Evolutionary conservation across 768 basidiomycete species (phyloP).

Genomic region (Amanita exitialis): DNA sequence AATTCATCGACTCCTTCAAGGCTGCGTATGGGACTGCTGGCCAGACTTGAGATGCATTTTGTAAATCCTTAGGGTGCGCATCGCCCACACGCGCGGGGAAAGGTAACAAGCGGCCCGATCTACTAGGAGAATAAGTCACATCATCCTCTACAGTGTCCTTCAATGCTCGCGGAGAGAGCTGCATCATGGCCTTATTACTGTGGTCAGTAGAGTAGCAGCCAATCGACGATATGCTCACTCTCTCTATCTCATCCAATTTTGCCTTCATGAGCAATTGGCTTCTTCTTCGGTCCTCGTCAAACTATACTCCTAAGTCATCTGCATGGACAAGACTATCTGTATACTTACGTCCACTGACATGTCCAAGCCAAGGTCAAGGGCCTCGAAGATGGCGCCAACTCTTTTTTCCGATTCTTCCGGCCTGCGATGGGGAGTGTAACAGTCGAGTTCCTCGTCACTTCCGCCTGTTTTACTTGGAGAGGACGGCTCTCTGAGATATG

Average conservation of each 20-base stretch:
- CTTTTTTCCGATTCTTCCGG: slow-evolving; percentile 34
- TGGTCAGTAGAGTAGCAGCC: not conserved
- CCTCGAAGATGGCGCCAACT: slow-evolving; percentile 40
- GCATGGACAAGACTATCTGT: slow-evolving; percentile 5
- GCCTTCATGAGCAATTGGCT: slow-evolving; percentile 71
- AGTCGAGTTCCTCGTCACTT: slow-evolving; percentile 30
- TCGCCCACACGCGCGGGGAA: not conserved
- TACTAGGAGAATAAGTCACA: slow-evolving; percentile 10
- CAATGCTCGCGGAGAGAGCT: slow-evolving; percentile 51
- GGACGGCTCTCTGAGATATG: slow-evolving; percentile 29
- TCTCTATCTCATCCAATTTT: slow-evolving; percentile 73
- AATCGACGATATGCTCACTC: slow-evolving; percentile 23
- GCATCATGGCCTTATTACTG: slow-evolving; percentile 43
- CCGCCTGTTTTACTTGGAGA: slow-evolving; percentile 7
- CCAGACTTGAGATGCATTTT: slow-evolving; percentile 17
- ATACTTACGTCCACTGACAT: slow-evolving; percentile 32
- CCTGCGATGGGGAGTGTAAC: slow-evolving; percentile 20
- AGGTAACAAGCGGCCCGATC: not conserved
- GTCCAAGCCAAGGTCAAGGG: slow-evolving; percentile 40
- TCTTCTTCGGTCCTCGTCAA: slow-evolving; percentile 60
- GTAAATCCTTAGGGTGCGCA: not conserved
- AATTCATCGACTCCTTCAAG: slow-evolving; percentile 18
- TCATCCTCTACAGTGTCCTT: slow-evolving; percentile 30
- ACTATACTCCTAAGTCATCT: slow-evolving; percentile 24
- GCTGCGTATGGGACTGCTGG: slow-evolving; percentile 31